phyloP scores from a whole-genome alignment of 768 basidiomycete species.

The Mycena amicta region DNA sequence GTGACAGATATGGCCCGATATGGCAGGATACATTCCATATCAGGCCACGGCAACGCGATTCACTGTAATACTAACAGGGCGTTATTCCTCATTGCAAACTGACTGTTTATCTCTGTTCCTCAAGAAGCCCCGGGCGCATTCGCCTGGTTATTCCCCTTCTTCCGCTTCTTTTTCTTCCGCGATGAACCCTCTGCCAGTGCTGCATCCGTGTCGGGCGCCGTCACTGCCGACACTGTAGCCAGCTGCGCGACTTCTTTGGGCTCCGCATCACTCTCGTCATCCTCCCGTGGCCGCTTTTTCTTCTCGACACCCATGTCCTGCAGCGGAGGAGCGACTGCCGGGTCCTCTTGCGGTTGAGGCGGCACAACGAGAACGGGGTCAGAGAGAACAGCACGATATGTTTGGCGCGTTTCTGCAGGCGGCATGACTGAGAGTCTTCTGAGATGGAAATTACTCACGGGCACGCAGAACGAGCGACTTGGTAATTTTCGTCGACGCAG shows the following conservation, averaged over 20 bases:
- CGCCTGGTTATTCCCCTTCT: constrained; percentile 28
- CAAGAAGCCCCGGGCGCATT: too few relatives aligned
- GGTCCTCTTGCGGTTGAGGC: constrained; percentile 8
- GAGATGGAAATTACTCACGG: constrained; percentile 47
- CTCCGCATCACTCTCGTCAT: constrained; percentile 8
- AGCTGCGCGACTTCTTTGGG: background rate
- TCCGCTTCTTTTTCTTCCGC: constrained; percentile 33
- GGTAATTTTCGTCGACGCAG: background rate
- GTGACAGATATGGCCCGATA: background rate
- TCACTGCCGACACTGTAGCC: background rate
- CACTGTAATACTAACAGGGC: too few relatives aligned
- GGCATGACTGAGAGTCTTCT: too few relatives aligned
- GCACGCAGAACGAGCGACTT: constrained; percentile 53
- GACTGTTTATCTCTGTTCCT: too few relatives aligned
- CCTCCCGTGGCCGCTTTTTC: constrained; percentile 27
- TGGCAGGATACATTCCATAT: background rate
- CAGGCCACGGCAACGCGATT: too few relatives aligned
- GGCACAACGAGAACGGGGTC: constrained; percentile 71
- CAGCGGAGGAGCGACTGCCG: background rate
- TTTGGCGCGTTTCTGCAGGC: constrained; percentile 83
- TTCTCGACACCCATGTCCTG: too few relatives aligned
- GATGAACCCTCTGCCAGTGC: constrained; percentile 15
- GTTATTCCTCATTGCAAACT: too few relatives aligned
- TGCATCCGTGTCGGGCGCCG: background rate
- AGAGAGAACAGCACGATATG: constrained; percentile 78